Conservation (phyloP, 306 rosid genomes). For the Malus orientalis region DNA sequence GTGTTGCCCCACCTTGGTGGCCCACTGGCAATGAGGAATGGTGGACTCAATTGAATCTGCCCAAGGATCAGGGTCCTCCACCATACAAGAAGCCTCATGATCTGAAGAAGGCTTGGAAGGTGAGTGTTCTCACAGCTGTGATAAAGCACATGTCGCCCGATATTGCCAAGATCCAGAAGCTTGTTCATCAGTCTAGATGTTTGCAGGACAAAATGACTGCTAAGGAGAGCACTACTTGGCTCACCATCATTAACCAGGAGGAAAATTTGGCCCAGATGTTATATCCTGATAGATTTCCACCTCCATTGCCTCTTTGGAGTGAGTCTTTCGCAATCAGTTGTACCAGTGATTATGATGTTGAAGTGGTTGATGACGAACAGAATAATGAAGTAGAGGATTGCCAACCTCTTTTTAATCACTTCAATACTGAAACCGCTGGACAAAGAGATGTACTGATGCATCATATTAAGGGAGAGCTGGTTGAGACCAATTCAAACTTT, state of each 20-base stretch:
- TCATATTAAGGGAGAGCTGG: conserved; percentile 31
- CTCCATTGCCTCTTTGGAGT: conserved; percentile 45
- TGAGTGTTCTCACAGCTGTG: conserved; percentile 72
- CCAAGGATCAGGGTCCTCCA: conserved; percentile 72
- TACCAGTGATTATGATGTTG: conserved; percentile 72
- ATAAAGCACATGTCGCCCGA: conserved; percentile 92
- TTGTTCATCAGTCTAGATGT: conserved; percentile 78
- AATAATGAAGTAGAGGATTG: conserved; percentile 52
- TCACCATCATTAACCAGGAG: conserved; percentile 76
- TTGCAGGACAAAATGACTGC: conserved; percentile 94
- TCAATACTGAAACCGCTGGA: conserved; percentile 42
- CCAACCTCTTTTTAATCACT: conserved; percentile 41
- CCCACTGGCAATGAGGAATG: conserved; percentile 72
- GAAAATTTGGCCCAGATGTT: conserved; percentile 60
- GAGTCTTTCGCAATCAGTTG: conserved; percentile 52
- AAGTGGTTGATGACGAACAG: conserved; percentile 51
- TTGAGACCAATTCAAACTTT: conserved; percentile 15
- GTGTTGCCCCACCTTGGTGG: conserved; percentile 90
- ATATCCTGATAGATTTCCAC: conserved; percentile 52
- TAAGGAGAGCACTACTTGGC: conserved; percentile 87
- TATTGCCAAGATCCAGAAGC: conserved; percentile 77
- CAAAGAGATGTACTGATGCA: conserved; percentile 19
- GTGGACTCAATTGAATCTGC: conserved; percentile 76
- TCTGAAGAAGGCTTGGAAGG: conserved; percentile 86
- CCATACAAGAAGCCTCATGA: conserved; percentile 96